These are phyloP conservation scores for Fusarium hostae DNA, from an alignment of 2,329 filamentous ascomycete genomes.

Conservation along the genomic window DNA sequence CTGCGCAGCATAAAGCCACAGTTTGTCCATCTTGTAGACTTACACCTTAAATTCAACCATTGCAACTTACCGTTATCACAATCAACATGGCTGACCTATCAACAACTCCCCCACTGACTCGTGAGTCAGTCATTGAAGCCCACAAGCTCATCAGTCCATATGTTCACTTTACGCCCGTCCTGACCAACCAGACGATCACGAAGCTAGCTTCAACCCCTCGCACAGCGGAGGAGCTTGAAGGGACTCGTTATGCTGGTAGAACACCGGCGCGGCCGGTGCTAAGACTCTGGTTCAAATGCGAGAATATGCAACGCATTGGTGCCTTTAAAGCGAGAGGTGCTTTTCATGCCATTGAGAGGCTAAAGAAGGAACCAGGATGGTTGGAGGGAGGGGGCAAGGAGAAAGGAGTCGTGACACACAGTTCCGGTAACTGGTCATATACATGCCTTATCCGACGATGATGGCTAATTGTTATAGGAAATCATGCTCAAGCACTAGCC, in stretches of 20 bases:
- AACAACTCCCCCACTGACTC: slow-evolving; percentile 73
- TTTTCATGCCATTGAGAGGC: slow-evolving; percentile 81
- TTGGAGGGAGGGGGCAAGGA: slow-evolving; percentile 67
- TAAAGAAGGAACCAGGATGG: slow-evolving; percentile 72
- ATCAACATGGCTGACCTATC: slow-evolving; percentile 63
- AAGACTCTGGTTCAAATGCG: slow-evolving; percentile 91
- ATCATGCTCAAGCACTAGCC: slow-evolving; percentile 92
- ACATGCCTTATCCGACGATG: neutral
- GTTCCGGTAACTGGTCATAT: slow-evolving; percentile 71
- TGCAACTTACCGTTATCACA: neutral
- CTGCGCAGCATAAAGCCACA: neutral
- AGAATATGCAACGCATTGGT: slow-evolving; percentile 90
- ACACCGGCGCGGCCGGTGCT: slow-evolving; percentile 72
- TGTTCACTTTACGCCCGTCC: slow-evolving; percentile 85
- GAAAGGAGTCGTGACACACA: slow-evolving; percentile 88
- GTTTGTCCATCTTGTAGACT: neutral
- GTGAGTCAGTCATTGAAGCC: slow-evolving; percentile 76
- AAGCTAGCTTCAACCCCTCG: slow-evolving; percentile 79
- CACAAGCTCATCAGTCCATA: slow-evolving; percentile 77
- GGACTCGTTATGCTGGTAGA: slow-evolving; percentile 66
- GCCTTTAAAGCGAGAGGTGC: slow-evolving; percentile 94
- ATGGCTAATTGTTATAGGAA: slow-evolving; percentile 65
- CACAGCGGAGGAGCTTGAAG: slow-evolving; percentile 60
- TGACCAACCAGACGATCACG: slow-evolving; percentile 82
- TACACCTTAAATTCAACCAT: neutral